phyloP scores from a whole-genome alignment of 1,284 basidiomycete species.

The Naganishia albida region DNA sequence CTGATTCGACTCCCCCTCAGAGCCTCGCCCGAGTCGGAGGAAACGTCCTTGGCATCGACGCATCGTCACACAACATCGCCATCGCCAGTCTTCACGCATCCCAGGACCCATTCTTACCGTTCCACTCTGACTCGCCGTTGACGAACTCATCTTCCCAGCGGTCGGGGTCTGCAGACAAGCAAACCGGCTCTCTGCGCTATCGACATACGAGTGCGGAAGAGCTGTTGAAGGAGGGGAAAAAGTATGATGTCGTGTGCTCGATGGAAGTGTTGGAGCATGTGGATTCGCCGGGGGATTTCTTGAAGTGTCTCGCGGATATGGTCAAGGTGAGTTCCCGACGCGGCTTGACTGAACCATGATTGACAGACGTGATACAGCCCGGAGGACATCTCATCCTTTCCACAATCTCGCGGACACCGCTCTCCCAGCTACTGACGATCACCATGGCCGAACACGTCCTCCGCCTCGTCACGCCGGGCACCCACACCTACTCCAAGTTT shows the following conservation, averaged over 20 bases:
- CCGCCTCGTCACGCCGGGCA: slow-evolving; percentile 80
- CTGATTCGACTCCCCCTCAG: slow-evolving; percentile 55
- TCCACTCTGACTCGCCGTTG: slow-evolving; percentile 26
- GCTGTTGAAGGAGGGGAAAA: slow-evolving; percentile 59
- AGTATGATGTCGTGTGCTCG: slow-evolving; percentile 90
- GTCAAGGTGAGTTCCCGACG: slow-evolving; percentile 68
- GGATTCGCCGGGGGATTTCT: slow-evolving; percentile 81
- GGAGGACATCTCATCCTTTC: slow-evolving; percentile 94
- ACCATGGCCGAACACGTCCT: slow-evolving; percentile 83
- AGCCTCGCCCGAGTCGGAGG: slow-evolving; percentile 85
- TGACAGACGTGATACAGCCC: slow-evolving; percentile 61
- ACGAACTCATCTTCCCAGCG: slow-evolving; percentile 10
- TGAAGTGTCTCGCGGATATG: slow-evolving; percentile 75
- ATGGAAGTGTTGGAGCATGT: slow-evolving; percentile 99
- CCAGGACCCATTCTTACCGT: slow-evolving; percentile 66
- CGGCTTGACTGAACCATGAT: neutral
- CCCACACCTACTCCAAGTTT: slow-evolving; percentile 89
- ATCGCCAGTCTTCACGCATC: slow-evolving; percentile 83
- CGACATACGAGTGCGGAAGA: slow-evolving; percentile 77
- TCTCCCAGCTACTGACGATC: slow-evolving; percentile 87
- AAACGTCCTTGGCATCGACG: slow-evolving; percentile 83
- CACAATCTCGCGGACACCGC: slow-evolving; percentile 91
- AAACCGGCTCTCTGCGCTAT: slow-evolving; percentile 61
- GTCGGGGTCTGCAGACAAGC: slow-evolving; percentile 33
- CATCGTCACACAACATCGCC: slow-evolving; percentile 79